phyloP scores from a whole-genome alignment of 2,329 filamentous ascomycete genomes.

The Aspergillus spinulosporus region DNA sequence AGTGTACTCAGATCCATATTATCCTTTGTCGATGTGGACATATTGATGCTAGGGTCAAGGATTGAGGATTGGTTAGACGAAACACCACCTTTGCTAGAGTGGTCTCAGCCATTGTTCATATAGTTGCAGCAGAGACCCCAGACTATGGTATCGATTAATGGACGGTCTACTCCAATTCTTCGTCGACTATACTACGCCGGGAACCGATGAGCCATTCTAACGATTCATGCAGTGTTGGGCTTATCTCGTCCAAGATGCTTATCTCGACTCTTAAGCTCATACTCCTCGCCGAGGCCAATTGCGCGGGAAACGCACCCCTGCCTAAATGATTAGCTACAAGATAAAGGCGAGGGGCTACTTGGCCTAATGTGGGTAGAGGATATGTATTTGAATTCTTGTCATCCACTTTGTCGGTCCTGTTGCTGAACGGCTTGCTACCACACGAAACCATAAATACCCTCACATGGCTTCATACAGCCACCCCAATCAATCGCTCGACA shows the following conservation, averaged over 20 bases:
- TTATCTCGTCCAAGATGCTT: background rate
- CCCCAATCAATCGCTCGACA: background rate
- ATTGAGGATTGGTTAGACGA: background rate
- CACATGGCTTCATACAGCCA: background rate
- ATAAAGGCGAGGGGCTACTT: background rate
- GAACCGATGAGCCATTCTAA: background rate
- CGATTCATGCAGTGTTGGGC: background rate
- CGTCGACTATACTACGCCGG: background rate
- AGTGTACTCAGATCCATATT: background rate
- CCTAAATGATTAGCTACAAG: background rate
- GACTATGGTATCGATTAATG: background rate
- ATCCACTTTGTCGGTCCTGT: background rate
- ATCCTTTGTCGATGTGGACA: background rate
- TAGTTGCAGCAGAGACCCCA: background rate
- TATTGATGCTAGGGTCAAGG: background rate
- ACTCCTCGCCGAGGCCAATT: background rate
- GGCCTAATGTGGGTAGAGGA: background rate
- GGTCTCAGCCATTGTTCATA: background rate
- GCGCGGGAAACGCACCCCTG: background rate
- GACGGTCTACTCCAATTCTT: background rate
- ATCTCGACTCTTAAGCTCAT: background rate
- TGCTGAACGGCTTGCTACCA: background rate
- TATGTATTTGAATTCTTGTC: background rate
- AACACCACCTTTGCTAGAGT: background rate
- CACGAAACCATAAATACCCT: background rate